Base-by-base conservation (phyloP, 306 rosid species). In the Quercus variabilis region DNA sequence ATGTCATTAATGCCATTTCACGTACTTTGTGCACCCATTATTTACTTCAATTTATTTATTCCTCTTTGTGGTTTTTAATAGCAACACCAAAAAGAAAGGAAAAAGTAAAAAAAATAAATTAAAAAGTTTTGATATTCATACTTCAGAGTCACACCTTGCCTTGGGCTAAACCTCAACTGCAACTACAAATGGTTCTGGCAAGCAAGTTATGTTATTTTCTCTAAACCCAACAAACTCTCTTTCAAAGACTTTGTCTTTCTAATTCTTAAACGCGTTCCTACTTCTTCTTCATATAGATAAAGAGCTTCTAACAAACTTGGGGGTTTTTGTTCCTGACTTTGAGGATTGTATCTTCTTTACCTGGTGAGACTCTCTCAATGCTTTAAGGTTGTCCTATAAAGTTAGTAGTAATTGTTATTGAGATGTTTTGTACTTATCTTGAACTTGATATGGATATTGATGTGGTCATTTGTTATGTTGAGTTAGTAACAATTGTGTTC, bases 1-100 rank as follows among this genome's bases (percentile, higher is more conserved):
- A 19, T 63, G 68, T 30, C 64, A 55, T 56, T 71, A 11, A 21
- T 67, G 87, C 67, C 81, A 76, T 72, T 73, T 72, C 3, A 6
- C 1, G 54, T 3, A 46, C 1, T 12, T 46, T 11, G 54, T 46
- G 1, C 54, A 11, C 54, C 17, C 54, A 46, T 11, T 9, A 11
- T 46, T 46, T 46, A 12, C 54, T 46, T 46, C 54, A 4, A 46
- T 46, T 46, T 46, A 46, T 46, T 11, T 12, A 46, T 46, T 46
- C 17, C 15, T 46, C 13, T 9, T 9, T 46, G 4, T 12, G 4
- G 2, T 46, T 46, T 46, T 11, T 46, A 46, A 46, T 46, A 46
- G 54, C 54, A 46, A 46, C 54, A 46, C 3, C 13, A 46, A 46
- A 46, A 12, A 46, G 15, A 46, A 46, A 46, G 15, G 15, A 46